Evolutionary conservation across 2,329 filamentous ascomycete species (phyloP).

Genomic region (Penicillium sp.): DNA sequence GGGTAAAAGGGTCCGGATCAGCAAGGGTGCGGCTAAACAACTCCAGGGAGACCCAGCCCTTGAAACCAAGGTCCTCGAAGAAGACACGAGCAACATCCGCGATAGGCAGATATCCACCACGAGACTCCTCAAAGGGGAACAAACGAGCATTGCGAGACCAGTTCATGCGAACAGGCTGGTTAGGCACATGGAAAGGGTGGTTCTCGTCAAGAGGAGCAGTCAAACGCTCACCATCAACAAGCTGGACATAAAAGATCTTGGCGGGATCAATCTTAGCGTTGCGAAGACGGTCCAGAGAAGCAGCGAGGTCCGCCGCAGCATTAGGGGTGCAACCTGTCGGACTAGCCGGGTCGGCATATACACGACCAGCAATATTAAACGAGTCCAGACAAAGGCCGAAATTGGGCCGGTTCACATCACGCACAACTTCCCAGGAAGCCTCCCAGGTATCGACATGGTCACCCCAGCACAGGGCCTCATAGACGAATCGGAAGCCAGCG

Average conservation of each 20-base stretch:
- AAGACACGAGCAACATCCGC: slow-evolving; percentile 55
- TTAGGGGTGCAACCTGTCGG: slow-evolving; percentile 53
- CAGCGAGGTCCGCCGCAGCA: slow-evolving; percentile 59
- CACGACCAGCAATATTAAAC: slow-evolving; percentile 75
- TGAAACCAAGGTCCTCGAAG: slow-evolving; percentile 29
- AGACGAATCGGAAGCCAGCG: slow-evolving; percentile 55
- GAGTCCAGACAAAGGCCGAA: slow-evolving; percentile 78
- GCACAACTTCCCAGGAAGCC: slow-evolving; percentile 69
- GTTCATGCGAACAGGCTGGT: slow-evolving; percentile 69
- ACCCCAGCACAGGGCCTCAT: slow-evolving; percentile 74
- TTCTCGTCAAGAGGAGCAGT: slow-evolving; percentile 54
- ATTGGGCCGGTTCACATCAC: slow-evolving; percentile 69
- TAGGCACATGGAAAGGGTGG: slow-evolving; percentile 56
- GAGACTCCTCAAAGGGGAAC: slow-evolving; percentile 65
- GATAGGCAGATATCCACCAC: slow-evolving; percentile 70
- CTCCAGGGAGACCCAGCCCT: slow-evolving; percentile 30
- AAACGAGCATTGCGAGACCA: slow-evolving; percentile 76
- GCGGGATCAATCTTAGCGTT: slow-evolving; percentile 58
- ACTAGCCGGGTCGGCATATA: slow-evolving; percentile 70
- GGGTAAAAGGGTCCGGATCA: slow-evolving; percentile 26
- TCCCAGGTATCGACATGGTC: slow-evolving; percentile 74
- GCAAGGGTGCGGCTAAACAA: slow-evolving; percentile 30
- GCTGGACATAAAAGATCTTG: slow-evolving; percentile 75
- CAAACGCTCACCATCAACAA: slow-evolving; percentile 73
- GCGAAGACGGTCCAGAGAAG: slow-evolving; percentile 61